Base-by-base conservation (phyloP, 345 rosid species). In the Schrenkiella parvula region DNA sequence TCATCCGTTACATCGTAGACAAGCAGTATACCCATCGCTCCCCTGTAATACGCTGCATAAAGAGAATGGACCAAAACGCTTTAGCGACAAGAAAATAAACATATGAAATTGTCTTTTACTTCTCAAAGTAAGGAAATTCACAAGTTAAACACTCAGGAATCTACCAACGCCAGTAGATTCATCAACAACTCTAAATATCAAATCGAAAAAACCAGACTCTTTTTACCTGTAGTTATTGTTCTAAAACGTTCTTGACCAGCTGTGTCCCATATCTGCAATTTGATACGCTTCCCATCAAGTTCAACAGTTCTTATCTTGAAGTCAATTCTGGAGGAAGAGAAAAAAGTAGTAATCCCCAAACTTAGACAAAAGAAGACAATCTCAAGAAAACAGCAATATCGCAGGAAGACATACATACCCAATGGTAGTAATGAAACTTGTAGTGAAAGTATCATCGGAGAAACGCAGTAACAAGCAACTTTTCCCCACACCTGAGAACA, bases 1-100 rank as follows among this genome's bases (percentile, higher is more conserved):
- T 92, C 98, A 47, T 92, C 98, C 1, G 98, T 92, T 55, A 92
- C 98, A 76, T 92, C 98, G 34, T 92, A 91, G 25, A 91, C 96
- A 74, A 91, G 89, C 82, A 91, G 74, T 77, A 91, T 91, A 53
- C 97, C 97, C 96, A 89, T 92, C 0, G 98, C 98, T 83, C 98
- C 98, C 35, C 93, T 89, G 83, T 92, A 92, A 81, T 92, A 92
- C 22, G 96, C 98, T 92, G 82, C 69, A 80, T 26, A 59, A 60
- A 39, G 13, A 39, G 47, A 54, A 9, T 0, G 31, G 23, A 29
- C 46, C 56, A 59, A 46, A 51, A 29, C 4, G 8, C 9, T 48
- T 58, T 29, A 66, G 15, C 0, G 1, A 50, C 54, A 41, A 42
- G 31, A 18, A 58, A 43, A 3, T 1, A 26, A 60, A 47, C 26